Conservation (phyloP, 2,329 filamentous ascomycete genomes). For the Diaporthe amygdali region DNA sequence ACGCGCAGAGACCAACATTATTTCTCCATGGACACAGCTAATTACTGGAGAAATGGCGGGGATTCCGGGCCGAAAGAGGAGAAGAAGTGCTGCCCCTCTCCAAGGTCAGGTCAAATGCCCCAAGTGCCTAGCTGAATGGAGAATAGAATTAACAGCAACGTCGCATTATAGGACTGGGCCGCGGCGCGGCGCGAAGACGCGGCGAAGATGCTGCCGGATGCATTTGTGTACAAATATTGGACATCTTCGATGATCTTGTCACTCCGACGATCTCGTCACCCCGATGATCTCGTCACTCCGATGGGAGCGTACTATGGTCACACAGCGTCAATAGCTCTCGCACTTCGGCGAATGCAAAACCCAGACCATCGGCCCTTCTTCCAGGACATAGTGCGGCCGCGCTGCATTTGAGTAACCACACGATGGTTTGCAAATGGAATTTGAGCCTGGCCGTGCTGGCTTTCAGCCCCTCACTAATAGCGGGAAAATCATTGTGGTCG, state of each 20-base stretch:
- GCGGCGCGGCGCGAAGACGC: background rate
- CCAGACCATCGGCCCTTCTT: slow-evolving; percentile 8
- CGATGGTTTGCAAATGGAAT: background rate
- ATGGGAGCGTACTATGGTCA: background rate
- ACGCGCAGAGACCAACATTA: background rate
- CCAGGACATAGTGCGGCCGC: background rate
- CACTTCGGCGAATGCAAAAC: background rate
- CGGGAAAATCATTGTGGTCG: slow-evolving; percentile 18
- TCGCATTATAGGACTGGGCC: background rate
- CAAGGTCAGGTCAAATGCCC: background rate
- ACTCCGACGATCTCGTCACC: too few species aligned
- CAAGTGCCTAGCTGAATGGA: background rate
- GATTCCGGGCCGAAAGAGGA: background rate
- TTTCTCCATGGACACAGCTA: background rate
- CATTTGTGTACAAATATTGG: background rate
- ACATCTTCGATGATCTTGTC: too few species aligned
- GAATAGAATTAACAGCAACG: slow-evolving; percentile 1
- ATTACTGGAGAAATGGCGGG: background rate
- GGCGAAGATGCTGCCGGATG: background rate
- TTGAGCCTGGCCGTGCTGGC: background rate
- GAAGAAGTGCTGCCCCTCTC: background rate
- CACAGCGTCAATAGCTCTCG: slow-evolving; percentile 1
- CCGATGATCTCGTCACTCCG: background rate
- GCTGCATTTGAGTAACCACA: background rate
- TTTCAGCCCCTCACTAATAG: background rate